phyloP scores from a whole-genome alignment of 208 protist genomes.

The Crithidia fasciculata region DNA sequence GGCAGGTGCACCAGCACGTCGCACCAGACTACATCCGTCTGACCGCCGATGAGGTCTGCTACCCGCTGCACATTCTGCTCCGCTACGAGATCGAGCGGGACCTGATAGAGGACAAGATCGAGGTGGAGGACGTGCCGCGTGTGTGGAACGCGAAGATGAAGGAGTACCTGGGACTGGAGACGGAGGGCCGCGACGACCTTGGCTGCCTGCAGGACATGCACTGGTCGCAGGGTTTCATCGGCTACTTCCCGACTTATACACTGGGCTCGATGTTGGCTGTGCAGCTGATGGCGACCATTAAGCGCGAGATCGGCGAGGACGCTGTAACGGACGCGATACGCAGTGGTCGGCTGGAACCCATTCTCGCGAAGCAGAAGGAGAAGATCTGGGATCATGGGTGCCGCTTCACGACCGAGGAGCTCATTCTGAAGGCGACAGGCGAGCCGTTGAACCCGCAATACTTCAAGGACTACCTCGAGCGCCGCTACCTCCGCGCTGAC shows the following conservation, averaged over 20 bases:
- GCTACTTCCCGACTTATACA: conserved; percentile 89
- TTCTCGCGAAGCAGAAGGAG: conserved; percentile 57
- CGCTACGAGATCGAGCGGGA: conserved; percentile 84
- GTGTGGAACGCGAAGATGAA: conserved; percentile 88
- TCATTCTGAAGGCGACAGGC: conserved; percentile 71
- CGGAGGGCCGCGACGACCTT: conserved; percentile 59
- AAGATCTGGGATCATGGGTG: conserved; percentile 59
- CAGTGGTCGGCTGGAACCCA: conserved; percentile 49
- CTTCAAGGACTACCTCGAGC: conserved; percentile 68
- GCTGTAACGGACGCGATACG: conserved; percentile 44
- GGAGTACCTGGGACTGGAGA: conserved; percentile 73
- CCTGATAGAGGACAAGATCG: conserved; percentile 72
- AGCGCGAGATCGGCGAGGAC: conserved; percentile 48
- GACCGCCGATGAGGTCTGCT: conserved; percentile 85
- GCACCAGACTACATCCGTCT: conserved; percentile 75
- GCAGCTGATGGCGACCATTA: conserved; percentile 64
- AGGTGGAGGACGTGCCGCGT: conserved; percentile 67
- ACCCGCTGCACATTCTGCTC: conserved; percentile 86
- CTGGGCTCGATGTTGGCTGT: conserved; percentile 78
- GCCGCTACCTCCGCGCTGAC: conserved; percentile 55
- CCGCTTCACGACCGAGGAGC: conserved; percentile 55
- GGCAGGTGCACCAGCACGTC: conserved; percentile 46
- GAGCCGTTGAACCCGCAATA: conserved; percentile 72
- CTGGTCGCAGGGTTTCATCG: conserved; percentile 69
- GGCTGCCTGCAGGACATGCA: conserved; percentile 88